These are phyloP conservation scores for Ascochyta pisi DNA, from an alignment of 2,329 filamentous ascomycete species.

Conservation along the genomic window DNA sequence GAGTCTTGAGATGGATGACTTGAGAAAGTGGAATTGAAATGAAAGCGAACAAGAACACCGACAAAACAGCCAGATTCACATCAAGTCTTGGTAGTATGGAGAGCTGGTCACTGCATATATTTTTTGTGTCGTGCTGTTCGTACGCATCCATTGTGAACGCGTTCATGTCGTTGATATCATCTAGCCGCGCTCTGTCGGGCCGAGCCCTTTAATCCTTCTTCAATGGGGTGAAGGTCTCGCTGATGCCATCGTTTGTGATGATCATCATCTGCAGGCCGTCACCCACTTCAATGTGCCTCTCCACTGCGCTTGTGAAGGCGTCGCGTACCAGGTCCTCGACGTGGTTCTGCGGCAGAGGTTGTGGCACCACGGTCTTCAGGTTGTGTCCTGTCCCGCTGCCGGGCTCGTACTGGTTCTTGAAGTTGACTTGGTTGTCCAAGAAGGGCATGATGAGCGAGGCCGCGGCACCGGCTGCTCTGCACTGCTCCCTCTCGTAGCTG, in stretches of 20 bases:
- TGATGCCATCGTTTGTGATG: conserved; percentile 85
- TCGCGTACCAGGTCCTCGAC: conserved; percentile 92
- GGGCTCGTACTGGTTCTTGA: conserved; percentile 97
- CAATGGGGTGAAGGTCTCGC: conserved; percentile 82
- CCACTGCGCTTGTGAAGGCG: conserved; percentile 96
- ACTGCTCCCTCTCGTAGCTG: conserved; percentile 96
- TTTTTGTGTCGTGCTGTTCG: conserved; percentile 25
- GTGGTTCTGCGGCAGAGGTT: conserved; percentile 73
- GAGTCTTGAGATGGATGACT: too few relatives aligned
- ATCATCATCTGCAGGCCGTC: conserved; percentile 95
- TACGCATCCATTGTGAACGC: conserved; percentile 26
- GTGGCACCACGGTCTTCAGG: conserved; percentile 71
- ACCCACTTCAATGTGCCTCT: conserved; percentile 98
- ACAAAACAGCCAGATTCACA: not conserved
- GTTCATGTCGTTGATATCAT: conserved; percentile 48
- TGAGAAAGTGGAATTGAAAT: not conserved
- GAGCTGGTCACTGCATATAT: not conserved
- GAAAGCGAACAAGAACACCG: too few relatives aligned
- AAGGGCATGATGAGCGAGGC: conserved; percentile 98
- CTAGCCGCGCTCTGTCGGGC: conserved; percentile 38
- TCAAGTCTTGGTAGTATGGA: not conserved
- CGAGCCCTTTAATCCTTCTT: conserved; percentile 63
- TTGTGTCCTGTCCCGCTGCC: conserved; percentile 84
- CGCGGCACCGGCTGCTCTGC: conserved; percentile 89
- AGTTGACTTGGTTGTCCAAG: conserved; percentile 99